Base-by-base conservation (phyloP, 2,329 filamentous ascomycete species). In the Ploettnerulaceae sp. region DNA sequence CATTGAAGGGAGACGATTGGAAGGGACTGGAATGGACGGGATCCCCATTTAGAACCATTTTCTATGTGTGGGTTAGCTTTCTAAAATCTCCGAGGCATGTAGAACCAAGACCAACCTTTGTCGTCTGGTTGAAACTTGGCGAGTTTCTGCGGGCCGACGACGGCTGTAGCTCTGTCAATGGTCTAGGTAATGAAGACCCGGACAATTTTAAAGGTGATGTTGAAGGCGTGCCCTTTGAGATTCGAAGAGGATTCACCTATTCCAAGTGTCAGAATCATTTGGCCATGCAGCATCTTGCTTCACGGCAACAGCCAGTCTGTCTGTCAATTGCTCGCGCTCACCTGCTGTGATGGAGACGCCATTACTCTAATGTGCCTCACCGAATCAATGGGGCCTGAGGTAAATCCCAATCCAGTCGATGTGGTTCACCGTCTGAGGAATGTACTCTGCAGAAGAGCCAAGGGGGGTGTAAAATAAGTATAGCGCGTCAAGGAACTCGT, bases 81-180 rank as follows among this genome's bases (percentile, higher is more conserved):
- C 51, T 33, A 5, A 54, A 57, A 49, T 57, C 48, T 58, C 55
- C 53, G 55, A 57, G 28, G 25, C 43, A 35, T 31, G 37, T 22
- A 24, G 54, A 50, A 55, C 41, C 47, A 55, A 42, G 48, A 25
- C 35, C 26, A 25, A 90, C 85, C 77, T 86, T 89, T 49, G 71
- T 69, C 74, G 52, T 67, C 66, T 90, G 85, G 61, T 85, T 89
- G 79, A 84, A 95, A 72, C 86, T 94, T 43, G 90, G 89, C 40
- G 90, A 96, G 71, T 97, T 97, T 61, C 90, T 79, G 64, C 91
- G 81, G 67, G 82, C 84, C 69, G 90, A 88, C 53, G 86, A 86
- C 42, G 86, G 86, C 58, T 86, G 88, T 63, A 98, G 82, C 71
- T 98, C 93, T 52, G 89, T 86, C 55, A 98, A 77, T 48, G 93